Evolutionary conservation across 2,329 filamentous ascomycete species (phyloP).

Genomic region (Plectosphaerella cucumerina): DNA sequence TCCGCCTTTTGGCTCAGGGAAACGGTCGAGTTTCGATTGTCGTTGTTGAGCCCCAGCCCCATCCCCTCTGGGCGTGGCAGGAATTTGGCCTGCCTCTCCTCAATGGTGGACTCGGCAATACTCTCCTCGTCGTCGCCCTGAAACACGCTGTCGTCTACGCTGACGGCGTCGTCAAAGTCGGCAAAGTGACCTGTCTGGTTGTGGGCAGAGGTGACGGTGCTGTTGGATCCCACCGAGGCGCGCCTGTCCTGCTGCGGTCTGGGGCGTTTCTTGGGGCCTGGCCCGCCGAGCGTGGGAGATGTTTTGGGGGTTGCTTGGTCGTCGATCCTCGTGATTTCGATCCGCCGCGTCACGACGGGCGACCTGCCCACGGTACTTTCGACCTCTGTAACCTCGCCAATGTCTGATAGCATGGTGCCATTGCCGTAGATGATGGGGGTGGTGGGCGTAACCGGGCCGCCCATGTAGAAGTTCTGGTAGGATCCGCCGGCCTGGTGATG

Average conservation of each 20-base stretch:
- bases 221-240: constrained; percentile 55
- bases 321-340: constrained; percentile 12
- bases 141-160: constrained; percentile 61
- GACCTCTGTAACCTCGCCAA: constrained; percentile 53
- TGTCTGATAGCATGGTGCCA: constrained; percentile 65
- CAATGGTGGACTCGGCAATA: constrained; percentile 52
- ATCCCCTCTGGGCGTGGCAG: constrained; percentile 19
- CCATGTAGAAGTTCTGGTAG: constrained; percentile 35
- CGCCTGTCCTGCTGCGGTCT: constrained; percentile 42
- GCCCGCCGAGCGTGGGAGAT: constrained; percentile 41
- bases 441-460: constrained; percentile 44
- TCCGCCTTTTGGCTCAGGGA: constrained; percentile 80
- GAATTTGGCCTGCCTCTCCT: constrained; percentile 32
- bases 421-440: constrained; percentile 68
- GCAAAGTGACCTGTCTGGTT: constrained; percentile 46
- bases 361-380: constrained; percentile 41
- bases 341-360: background rate
- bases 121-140: constrained; percentile 67
- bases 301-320: constrained; percentile 32
- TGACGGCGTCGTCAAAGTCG: constrained; percentile 59
- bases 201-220: constrained; percentile 53
- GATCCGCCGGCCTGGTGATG: constrained; percentile 35
- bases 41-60: constrained; percentile 18
- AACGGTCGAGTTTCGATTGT: constrained; percentile 63
- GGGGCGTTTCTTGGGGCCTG: constrained; percentile 40